Evolutionary conservation across 768 basidiomycete species (phyloP), one percentile per base, ranked within the genome.

Genomic region (Plicaturopsis crispa): DNA sequence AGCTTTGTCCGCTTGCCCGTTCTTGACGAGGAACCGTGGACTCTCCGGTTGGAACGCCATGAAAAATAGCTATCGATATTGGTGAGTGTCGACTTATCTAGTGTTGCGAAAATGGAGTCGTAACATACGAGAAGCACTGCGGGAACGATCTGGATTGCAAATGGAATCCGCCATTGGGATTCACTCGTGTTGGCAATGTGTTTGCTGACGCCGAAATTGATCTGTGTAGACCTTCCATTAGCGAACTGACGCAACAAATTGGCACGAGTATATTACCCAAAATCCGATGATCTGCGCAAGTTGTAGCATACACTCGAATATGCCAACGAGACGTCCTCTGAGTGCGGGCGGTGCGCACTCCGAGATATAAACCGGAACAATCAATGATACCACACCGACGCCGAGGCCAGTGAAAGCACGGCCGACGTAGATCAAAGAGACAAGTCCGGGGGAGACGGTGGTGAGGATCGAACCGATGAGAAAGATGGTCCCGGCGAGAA

Each of bases 361-460:
- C 21, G 43, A 33, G 31, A 44, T 39, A 39, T 44, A 44, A n/a
- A 44, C 36, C 8, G 43, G 43, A 18, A 35, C 32, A 12, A 37
- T 34, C 16, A 44, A 23, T 13, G 39, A 40, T 16, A 39, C 39
- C 16, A 35, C 38, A 20, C 43, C 43, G 22, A 44, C 38, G 7
- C 38, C 43, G 7, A 44, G 30, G 4, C 43, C 43, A 3, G 22
- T 39, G 30, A 44, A 24, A 14, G 37, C 43, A 12, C 43, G 39
- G 3, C 43, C 43, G 31, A 22, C 28, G 20, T 40, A 44, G 2
- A 44, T n/a, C n/a, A n/a, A n/a, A n/a, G n/a, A n/a, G n/a, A n/a
- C n/a, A n/a, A n/a, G n/a, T n/a, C n/a, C n/a, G n/a, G n/a, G n/a
- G n/a, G n/a, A n/a, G n/a, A n/a, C n/a, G n/a, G n/a, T n/a, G n/a